phyloP scores from a whole-genome alignment of 176 grass and related monocot genomes.

The Poa pratensis region DNA sequence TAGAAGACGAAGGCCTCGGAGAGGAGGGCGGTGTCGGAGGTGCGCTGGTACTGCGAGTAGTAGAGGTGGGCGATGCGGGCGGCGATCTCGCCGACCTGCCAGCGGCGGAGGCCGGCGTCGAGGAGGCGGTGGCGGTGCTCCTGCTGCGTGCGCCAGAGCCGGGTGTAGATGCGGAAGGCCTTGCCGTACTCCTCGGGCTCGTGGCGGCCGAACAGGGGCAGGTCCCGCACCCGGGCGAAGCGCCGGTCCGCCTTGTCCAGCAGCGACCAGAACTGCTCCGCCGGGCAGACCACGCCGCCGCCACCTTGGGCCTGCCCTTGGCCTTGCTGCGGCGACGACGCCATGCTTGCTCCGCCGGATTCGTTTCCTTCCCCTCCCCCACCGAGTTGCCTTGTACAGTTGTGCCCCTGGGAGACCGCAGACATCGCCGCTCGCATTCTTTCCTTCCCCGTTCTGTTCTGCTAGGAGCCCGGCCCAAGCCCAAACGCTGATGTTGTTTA shows the following conservation, averaged over 20 bases:
- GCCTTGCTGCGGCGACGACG: slow-evolving; percentile 50
- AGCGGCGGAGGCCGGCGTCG: slow-evolving; percentile 79
- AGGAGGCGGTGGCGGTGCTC: slow-evolving; percentile 83
- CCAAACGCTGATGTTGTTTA: background rate
- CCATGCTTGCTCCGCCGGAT: slow-evolving; percentile 45
- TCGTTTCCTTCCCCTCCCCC: background rate
- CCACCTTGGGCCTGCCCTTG: slow-evolving; percentile 20
- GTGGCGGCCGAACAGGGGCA: slow-evolving; percentile 70
- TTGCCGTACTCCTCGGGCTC: slow-evolving; percentile 79
- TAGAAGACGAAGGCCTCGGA: slow-evolving; percentile 95
- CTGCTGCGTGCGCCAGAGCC: slow-evolving; percentile 90
- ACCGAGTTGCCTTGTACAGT: slow-evolving; percentile 18
- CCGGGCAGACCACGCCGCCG: slow-evolving; percentile 38
- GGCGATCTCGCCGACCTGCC: slow-evolving; percentile 95
- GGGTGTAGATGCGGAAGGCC: slow-evolving; percentile 92
- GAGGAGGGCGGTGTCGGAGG: slow-evolving; percentile 75
- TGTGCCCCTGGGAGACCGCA: background rate
- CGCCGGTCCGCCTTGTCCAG: slow-evolving; percentile 96
- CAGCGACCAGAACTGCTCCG: slow-evolving; percentile 87
- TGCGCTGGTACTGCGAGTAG: slow-evolving; percentile 93
- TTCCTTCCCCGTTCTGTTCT: background rate
- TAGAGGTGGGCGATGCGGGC: slow-evolving; percentile 92
- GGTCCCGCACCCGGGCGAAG: slow-evolving; percentile 87
- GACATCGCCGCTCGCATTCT: background rate
- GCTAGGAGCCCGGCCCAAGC: background rate